A percentile compares a stretch with the other conserved stretches of the same genome.
Evolutionary conservation across 305 asterid genomes (phyloP).

Genomic region (Fraxinus latifolia): DNA sequence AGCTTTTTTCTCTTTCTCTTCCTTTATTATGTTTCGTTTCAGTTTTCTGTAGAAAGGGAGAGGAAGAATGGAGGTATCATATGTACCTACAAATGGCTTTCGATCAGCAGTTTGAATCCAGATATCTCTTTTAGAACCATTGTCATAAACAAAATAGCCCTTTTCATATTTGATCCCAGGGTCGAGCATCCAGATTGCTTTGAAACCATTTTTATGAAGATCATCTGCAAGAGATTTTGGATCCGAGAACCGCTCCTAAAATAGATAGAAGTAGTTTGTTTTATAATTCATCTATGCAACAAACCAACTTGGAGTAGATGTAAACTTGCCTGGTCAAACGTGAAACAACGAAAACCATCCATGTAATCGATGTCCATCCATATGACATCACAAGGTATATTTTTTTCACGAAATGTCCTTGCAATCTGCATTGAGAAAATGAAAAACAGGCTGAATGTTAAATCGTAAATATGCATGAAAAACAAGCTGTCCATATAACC

Average conservation of each 20-base stretch:
- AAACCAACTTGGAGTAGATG: not conserved
- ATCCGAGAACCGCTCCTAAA: constrained; percentile 77
- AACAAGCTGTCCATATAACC: not conserved
- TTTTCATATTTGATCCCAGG: constrained; percentile 86
- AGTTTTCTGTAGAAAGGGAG: not conserved
- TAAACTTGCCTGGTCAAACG: constrained; percentile 68
- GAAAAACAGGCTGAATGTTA: not conserved
- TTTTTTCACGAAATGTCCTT: constrained; percentile 78
- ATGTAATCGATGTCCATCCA: constrained; percentile 99
- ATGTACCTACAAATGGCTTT: constrained; percentile 69
- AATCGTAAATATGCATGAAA: not conserved
- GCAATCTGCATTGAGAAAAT: constrained; percentile 57
- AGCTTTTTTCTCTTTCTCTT: not conserved
- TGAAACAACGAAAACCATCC: constrained; percentile 95
- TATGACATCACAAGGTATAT: constrained; percentile 93
- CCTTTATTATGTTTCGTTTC: not conserved
- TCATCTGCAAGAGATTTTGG: constrained; percentile 69
- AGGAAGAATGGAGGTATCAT: not conserved
- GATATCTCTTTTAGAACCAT: constrained; percentile 73
- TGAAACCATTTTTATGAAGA: constrained; percentile 81
- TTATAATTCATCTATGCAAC: constrained; percentile 8
- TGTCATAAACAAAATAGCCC: constrained; percentile 80
- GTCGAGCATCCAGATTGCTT: constrained; percentile 98
- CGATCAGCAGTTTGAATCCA: constrained; percentile 86
- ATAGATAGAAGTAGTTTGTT: constrained; percentile 6